Conservation (phyloP, 2,329 filamentous ascomycete species). For the Colletotrichum magnum region DNA sequence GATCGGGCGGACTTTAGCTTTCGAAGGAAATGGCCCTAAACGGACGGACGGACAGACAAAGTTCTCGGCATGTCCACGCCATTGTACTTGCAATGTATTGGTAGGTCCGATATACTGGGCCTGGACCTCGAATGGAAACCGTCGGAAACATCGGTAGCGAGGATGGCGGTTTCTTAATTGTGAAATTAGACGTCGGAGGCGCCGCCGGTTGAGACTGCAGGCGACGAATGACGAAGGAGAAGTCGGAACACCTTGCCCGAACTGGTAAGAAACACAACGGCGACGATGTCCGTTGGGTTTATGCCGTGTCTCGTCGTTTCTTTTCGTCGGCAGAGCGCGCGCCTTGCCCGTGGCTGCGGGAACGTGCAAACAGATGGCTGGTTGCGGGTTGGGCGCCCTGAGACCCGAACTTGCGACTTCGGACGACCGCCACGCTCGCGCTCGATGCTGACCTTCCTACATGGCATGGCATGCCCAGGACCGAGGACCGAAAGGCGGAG, state of each 20-base stretch:
- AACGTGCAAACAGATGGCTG: constrained; percentile 19
- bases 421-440: constrained; percentile 1
- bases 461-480: background rate
- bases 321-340: constrained; percentile 12
- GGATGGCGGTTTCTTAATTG: constrained; percentile 9
- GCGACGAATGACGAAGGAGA: background rate
- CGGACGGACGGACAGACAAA: constrained; percentile 44
- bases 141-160: constrained; percentile 31
- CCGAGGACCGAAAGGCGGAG: background rate
- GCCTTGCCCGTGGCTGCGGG: constrained; percentile 18
- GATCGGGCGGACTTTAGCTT: constrained; percentile 11
- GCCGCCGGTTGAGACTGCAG: constrained; percentile 15
- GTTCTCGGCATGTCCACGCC: background rate
- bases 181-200: constrained; percentile 26
- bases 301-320: constrained; percentile 29
- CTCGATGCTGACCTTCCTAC: no score
- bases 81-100: no score
- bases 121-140: background rate
- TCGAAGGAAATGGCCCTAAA: background rate
- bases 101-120: no score
- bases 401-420: background rate
- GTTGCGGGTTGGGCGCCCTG: constrained; percentile 3
- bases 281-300: constrained; percentile 4
- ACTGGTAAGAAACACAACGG: constrained; percentile 10
- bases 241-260: background rate